Percentiles rank a stretch among this genome's conserved stretches.
phyloP scores from a whole-genome alignment of 176 grass and related monocot genomes.

The Rhynchospora pubera region DNA sequence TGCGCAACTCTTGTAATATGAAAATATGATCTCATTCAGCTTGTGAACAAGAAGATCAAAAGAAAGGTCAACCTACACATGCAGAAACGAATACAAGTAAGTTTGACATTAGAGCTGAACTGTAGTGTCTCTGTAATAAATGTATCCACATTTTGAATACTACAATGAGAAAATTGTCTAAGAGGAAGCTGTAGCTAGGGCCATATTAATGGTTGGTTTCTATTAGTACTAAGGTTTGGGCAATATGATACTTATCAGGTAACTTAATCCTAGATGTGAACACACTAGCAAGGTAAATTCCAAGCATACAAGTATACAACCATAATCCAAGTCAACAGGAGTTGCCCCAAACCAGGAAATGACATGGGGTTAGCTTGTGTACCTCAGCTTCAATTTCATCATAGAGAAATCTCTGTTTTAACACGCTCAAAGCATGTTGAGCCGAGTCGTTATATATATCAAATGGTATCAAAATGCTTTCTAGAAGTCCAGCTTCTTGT shows the following conservation, averaged over 20 bases:
- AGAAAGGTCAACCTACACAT: conserved; percentile 85
- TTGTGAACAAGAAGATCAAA: conserved; percentile 96
- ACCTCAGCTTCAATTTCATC: conserved; percentile 99
- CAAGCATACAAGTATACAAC: background rate
- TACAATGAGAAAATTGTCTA: background rate
- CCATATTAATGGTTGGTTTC: background rate
- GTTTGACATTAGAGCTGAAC: background rate
- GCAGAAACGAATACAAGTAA: background rate
- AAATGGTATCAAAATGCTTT: conserved; percentile 97
- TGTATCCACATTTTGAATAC: background rate
- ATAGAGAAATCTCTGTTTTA: conserved; percentile 98
- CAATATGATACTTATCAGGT: background rate
- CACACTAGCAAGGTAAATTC: background rate
- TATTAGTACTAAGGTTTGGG: background rate
- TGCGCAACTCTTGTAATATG: conserved; percentile 91
- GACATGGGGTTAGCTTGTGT: conserved; percentile 3
- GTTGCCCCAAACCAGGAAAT: conserved; percentile 6
- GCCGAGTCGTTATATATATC: conserved; percentile 99
- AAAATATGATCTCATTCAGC: conserved; percentile 94
- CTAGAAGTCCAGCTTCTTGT: conserved; percentile 90
- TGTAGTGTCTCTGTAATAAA: background rate
- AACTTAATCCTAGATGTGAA: conserved; percentile 3
- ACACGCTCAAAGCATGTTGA: conserved; percentile 82
- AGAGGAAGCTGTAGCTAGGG: background rate
- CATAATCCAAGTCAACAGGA: background rate